Evolutionary conservation across 2,329 filamentous ascomycete species (phyloP).

Genomic region (Mycosphaerella sp.): DNA sequence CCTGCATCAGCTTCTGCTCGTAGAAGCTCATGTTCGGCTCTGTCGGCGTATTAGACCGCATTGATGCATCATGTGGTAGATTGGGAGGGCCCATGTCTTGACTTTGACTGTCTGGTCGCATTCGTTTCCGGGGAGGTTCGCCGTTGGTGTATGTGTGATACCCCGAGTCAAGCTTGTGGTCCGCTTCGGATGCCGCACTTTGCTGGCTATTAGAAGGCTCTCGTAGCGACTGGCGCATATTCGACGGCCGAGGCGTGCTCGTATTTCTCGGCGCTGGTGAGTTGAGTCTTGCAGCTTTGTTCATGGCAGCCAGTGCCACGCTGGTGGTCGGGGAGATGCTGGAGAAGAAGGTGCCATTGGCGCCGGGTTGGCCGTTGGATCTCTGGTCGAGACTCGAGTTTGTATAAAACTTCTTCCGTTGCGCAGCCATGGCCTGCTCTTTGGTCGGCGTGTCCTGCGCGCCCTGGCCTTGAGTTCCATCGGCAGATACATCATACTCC

Average conservation of each 20-base stretch:
- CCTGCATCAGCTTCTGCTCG: slow-evolving; percentile 37
- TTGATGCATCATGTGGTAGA: slow-evolving; percentile 47
- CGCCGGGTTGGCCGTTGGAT: slow-evolving; percentile 33
- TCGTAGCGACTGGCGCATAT: slow-evolving; percentile 68
- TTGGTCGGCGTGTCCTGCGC: slow-evolving; percentile 94
- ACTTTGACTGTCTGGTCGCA: slow-evolving; percentile 43
- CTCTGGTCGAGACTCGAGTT: slow-evolving; percentile 58
- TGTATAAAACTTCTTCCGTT: slow-evolving; percentile 84
- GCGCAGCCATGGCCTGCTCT: slow-evolving; percentile 94
- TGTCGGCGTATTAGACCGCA: slow-evolving; percentile 63
- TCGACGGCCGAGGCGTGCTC: slow-evolving; percentile 57
- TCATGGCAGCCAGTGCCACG: slow-evolving; percentile 90
- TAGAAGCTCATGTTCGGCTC: slow-evolving; percentile 79
- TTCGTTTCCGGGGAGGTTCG: slow-evolving; percentile 77
- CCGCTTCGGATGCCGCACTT: slow-evolving; percentile 48
- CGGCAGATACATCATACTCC: slow-evolving; percentile 73
- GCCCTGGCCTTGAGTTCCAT: slow-evolving; percentile 62
- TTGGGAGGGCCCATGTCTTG: slow-evolving; percentile 30
- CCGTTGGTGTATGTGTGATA: slow-evolving; percentile 55
- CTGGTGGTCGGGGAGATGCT: slow-evolving; percentile 93
- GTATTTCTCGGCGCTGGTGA: slow-evolving; percentile 66
- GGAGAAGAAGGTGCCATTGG: slow-evolving; percentile 87
- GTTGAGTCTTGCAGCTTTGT: slow-evolving; percentile 82
- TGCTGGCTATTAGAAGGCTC: slow-evolving; percentile 73
- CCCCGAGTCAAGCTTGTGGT: slow-evolving; percentile 56